A percentile compares a stretch with the other conserved stretches of the same genome.
Conservation (phyloP, 139 green algal genomes). For the Ulvella scutata region DNA sequence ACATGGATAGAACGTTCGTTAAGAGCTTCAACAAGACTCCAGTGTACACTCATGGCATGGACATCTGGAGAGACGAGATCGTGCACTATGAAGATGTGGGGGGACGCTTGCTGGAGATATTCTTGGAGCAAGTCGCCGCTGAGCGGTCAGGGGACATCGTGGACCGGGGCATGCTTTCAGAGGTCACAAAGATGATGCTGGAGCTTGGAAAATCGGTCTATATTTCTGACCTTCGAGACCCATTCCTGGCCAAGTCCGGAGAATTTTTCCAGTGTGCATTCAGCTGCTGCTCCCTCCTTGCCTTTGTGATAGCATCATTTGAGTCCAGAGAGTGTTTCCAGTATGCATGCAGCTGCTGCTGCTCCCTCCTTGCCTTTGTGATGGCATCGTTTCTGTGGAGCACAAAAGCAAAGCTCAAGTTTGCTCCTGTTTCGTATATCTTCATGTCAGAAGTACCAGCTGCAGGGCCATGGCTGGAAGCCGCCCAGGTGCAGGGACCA, state of each 20-base stretch:
- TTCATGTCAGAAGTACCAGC: too few species aligned
- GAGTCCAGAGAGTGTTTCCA: too few species aligned
- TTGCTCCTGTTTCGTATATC: too few species aligned
- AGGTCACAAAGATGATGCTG: conserved; percentile 78
- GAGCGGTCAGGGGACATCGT: conserved; percentile 79
- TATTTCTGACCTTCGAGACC: conserved; percentile 78
- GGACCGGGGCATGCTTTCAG: conserved; percentile 57
- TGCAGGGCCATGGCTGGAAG: too few species aligned
- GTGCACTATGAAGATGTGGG: conserved; percentile 53
- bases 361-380: too few species aligned
- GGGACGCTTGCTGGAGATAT: conserved; percentile 45
- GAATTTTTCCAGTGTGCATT: conserved; percentile 67
- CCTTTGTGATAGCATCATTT: too few species aligned
- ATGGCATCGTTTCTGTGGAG: too few species aligned
- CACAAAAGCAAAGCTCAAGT: too few species aligned
- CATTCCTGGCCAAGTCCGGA: conserved; percentile 61
- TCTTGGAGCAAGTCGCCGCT: conserved; percentile 46
- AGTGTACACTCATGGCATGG: conserved; percentile 81
- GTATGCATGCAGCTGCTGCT: too few species aligned
- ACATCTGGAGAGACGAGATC: conserved; percentile 83
- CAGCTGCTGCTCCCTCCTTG: too few species aligned
- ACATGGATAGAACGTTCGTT: conserved; percentile 98
- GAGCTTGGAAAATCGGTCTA: conserved; percentile 79
- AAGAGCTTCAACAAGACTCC: conserved; percentile 67
- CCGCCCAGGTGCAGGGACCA: too few species aligned